phyloP scores from a whole-genome alignment of 495 filamentous ascomycete species.

The Aspergillus cristatus region DNA sequence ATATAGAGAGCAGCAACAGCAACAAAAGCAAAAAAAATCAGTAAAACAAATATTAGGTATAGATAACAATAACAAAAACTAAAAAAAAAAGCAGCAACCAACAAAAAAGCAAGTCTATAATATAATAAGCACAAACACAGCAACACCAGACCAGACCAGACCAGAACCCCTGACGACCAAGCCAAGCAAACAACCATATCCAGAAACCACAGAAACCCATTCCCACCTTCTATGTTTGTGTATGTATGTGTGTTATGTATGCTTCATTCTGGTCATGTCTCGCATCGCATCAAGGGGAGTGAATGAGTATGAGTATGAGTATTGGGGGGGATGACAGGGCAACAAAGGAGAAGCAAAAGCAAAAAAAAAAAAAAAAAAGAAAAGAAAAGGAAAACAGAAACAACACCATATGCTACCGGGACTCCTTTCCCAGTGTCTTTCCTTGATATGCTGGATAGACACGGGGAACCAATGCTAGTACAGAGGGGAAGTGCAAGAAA shows the following conservation, averaged over 20 bases:
- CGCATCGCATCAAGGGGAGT: slow-evolving; percentile 12
- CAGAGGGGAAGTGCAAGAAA: too few species aligned
- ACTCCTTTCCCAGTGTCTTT: too few species aligned
- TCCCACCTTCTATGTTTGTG: slow-evolving; percentile 8
- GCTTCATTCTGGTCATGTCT: slow-evolving; percentile 11
- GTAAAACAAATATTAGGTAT: too few species aligned
- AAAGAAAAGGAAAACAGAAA: slow-evolving; percentile 11
- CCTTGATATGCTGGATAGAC: too few species aligned
- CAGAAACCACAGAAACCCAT: slow-evolving; percentile 3
- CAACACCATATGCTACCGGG: too few species aligned
- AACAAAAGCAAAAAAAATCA: slow-evolving; percentile 3
- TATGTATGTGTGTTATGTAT: too few species aligned
- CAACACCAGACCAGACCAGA: slow-evolving; percentile 6
- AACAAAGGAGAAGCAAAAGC: slow-evolving; percentile 9
- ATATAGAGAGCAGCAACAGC: slow-evolving; percentile 6
- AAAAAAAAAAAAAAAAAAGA: slow-evolving; percentile 9
- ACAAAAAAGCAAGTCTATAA: slow-evolving; percentile 1
- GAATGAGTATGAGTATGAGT: not conserved
- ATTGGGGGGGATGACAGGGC: slow-evolving; percentile 3
- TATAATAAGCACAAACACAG: not conserved
- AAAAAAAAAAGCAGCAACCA: slow-evolving; percentile 7
- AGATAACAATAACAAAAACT: slow-evolving; percentile 6
- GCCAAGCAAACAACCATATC: slow-evolving; percentile 1
- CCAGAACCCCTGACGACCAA: not conserved
- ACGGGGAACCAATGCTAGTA: too few species aligned